phyloP scores from a whole-genome alignment of 2,329 filamentous ascomycete species.

The Raffaelea deltoideospora region DNA sequence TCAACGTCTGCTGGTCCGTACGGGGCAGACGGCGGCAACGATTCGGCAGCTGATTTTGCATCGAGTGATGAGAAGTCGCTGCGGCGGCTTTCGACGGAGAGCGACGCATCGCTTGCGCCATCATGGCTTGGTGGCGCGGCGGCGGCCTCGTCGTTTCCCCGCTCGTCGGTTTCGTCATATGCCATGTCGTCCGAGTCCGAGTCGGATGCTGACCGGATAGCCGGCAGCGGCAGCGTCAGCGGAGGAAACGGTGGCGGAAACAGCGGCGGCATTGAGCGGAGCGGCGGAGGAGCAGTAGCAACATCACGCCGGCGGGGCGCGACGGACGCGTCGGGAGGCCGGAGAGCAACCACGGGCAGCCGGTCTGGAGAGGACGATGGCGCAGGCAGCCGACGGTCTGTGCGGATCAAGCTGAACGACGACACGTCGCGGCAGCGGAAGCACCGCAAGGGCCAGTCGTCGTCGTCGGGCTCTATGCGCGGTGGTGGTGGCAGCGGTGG shows the following conservation, averaged over 20 bases:
- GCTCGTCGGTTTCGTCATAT: too few relatives aligned
- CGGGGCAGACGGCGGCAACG: background rate
- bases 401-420: constrained; percentile 81
- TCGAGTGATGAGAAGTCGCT: constrained; percentile 6
- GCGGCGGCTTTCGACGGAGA: constrained; percentile 3
- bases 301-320: constrained; percentile 22
- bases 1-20: background rate
- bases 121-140: too few relatives aligned
- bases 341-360: constrained; percentile 6
- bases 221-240: constrained; percentile 10
- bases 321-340: background rate
- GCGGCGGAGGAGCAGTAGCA: constrained; percentile 10
- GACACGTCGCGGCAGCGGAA: constrained; percentile 61
- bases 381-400: constrained; percentile 52
- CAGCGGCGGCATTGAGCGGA: background rate
- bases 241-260: background rate
- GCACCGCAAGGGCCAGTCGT: constrained; percentile 42
- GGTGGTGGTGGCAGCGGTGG: constrained; percentile 13
- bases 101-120: constrained; percentile 2
- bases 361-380: constrained; percentile 13
- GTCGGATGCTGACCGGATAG: constrained; percentile 31
- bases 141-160: too few relatives aligned
- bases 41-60: too few relatives aligned
- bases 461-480: constrained; percentile 14
- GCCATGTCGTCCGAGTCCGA: constrained; percentile 59